Percentiles rank a stretch among this genome's conserved stretches.
phyloP scores from a whole-genome alignment of 2,329 filamentous ascomycete genomes.

The Stagonosporopsis cucurbitacearum region DNA sequence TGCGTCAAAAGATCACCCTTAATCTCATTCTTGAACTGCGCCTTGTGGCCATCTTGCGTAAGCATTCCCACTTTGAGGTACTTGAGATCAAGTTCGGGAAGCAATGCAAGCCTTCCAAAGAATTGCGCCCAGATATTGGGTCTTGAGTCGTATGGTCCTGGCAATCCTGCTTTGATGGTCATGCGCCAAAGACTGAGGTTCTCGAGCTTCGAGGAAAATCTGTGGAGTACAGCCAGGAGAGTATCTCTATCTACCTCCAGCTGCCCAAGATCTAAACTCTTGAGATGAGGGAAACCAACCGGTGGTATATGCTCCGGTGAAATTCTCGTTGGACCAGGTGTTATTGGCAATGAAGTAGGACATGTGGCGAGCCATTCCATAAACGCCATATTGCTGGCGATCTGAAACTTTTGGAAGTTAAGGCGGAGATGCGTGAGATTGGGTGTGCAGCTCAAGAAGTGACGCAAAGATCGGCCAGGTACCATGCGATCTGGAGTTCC shows the following conservation, averaged over 20 bases:
- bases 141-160: conserved; percentile 13
- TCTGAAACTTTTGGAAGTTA: conserved; percentile 51
- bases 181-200: conserved; percentile 58
- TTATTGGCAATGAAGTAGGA: neutral
- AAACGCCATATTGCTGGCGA: conserved; percentile 37
- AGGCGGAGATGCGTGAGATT: conserved; percentile 62
- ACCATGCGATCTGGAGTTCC: conserved; percentile 8
- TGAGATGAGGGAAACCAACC: conserved; percentile 23
- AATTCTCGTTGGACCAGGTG: neutral
- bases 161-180: conserved; percentile 22
- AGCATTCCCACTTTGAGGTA: conserved; percentile 28
- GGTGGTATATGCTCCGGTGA: conserved; percentile 17
- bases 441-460: conserved; percentile 51
- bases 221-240: conserved; percentile 34
- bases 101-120: conserved; percentile 20
- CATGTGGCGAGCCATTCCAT: conserved; percentile 47
- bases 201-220: conserved; percentile 55
- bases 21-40: conserved; percentile 19
- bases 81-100: conserved; percentile 20
- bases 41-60: conserved; percentile 20
- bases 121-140: conserved; percentile 30
- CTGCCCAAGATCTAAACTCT: conserved; percentile 35
- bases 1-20: neutral
- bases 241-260: conserved; percentile 14
- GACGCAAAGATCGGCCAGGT: conserved; percentile 29